Base-by-base conservation (phyloP, 495 filamentous ascomycete genomes). In the Lophiotrema nucula region DNA sequence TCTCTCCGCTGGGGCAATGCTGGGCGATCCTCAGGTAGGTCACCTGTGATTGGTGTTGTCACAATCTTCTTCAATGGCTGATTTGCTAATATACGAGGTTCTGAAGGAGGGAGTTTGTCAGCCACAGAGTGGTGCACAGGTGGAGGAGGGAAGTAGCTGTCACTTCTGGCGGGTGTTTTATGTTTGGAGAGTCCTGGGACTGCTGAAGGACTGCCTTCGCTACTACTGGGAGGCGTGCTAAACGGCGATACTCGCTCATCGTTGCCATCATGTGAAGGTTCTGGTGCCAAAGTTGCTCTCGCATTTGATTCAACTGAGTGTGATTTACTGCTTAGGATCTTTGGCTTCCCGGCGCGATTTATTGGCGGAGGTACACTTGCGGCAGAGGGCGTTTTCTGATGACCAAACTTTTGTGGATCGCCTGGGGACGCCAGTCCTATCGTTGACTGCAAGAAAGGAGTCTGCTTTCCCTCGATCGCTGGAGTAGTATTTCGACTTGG, bases 161-260 rank as follows among this genome's bases (percentile, higher is more conserved):
- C 63, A 37, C 51, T 67, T 13, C 48, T 55, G 12, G 31, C 35
- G 38, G 60, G 38, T 26, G 28, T 21, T 23, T 50, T 60, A 13
- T 42, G 35, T 25, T 56, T 66, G 21, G 37, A 38, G 42, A 43
- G 55, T 25, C 49, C 44, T 25, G 39, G 62, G 22, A 44, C 55
- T 8, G 53, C 23, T 4, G 61, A 53, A 44, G 56, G 49, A 47
- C 81, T 88, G 48, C 83, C 86, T 13, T 83, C 82, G 62, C 86
- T 95, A 61, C 88, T 95, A 52, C 83, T 86, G 13, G 92, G 91
- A 11, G 92, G 92, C 26, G 91, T 96, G 70, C 77, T 92, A 66
- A 98, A 97, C 0, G 93, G 92, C 4, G 93, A 97, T 0, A 87
- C 74, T 28, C 74, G 74, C n/a, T 81, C 79, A 11, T 79, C 79